Conservation (phyloP, 2,329 filamentous ascomycete genomes). For the Aspergillus neoniger region DNA sequence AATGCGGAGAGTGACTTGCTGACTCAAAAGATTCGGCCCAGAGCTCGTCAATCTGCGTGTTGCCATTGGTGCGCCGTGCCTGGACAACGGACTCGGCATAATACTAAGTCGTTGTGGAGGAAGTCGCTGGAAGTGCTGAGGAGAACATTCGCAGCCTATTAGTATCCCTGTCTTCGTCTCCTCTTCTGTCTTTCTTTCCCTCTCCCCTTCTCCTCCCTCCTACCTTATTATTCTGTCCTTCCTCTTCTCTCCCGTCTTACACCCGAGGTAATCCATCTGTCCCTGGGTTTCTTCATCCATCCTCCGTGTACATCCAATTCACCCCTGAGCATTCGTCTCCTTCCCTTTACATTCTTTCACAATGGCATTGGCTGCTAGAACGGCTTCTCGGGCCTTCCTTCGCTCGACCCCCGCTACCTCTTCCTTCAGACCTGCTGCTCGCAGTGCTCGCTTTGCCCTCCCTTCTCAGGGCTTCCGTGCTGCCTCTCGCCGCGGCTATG, state of each 20-base stretch:
- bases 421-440: conserved; percentile 46
- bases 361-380: conserved; percentile 39
- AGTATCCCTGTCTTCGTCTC: conserved; percentile 18
- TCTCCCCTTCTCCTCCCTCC: conserved; percentile 6
- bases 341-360: conserved; percentile 13
- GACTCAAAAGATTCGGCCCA: conserved; percentile 25
- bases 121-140: background rate
- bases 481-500: conserved; percentile 76
- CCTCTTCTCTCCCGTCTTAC: conserved; percentile 1
- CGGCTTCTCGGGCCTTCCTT: conserved; percentile 45
- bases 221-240: no score
- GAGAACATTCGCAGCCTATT: conserved; percentile 11
- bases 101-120: conserved; percentile 7
- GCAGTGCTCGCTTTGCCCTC: conserved; percentile 60
- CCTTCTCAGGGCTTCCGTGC: conserved; percentile 70
- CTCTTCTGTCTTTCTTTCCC: conserved; percentile 12
- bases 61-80: conserved; percentile 20
- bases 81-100: conserved; percentile 14
- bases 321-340: conserved; percentile 2
- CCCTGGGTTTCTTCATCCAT: background rate
- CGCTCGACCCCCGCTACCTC: conserved; percentile 41
- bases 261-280: conserved; percentile 3
- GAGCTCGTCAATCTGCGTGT: conserved; percentile 13
- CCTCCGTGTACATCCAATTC: background rate
- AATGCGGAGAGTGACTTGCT: conserved; percentile 25